A percentile compares a stretch with the other conserved stretches of the same genome.
Conservation (phyloP, 2,329 filamentous ascomycete species). For the Penicillium sp. region DNA sequence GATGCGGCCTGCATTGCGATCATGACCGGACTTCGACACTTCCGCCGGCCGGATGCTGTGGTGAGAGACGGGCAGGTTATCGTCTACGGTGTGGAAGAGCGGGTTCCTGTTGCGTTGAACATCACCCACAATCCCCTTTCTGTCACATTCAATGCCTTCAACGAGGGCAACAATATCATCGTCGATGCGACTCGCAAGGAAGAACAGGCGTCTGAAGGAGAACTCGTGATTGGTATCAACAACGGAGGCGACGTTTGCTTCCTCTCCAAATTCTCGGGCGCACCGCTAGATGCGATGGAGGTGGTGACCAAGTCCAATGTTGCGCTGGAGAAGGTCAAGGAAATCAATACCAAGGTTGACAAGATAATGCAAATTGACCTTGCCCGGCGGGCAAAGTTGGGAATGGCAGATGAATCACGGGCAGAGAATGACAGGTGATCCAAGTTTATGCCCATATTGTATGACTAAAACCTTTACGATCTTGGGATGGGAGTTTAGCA, state of each 20-base stretch:
- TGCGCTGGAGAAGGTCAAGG: slow-evolving; percentile 76
- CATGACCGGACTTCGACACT: slow-evolving; percentile 85
- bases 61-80: slow-evolving; percentile 82
- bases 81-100: slow-evolving; percentile 78
- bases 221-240: slow-evolving; percentile 78
- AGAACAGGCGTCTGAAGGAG: slow-evolving; percentile 62
- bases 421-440: slow-evolving; percentile 77
- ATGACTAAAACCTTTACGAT: slow-evolving; percentile 24
- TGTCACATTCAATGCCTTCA: slow-evolving; percentile 82
- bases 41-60: slow-evolving; percentile 82
- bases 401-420: slow-evolving; percentile 78
- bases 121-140: slow-evolving; percentile 92
- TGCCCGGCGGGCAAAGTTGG: slow-evolving; percentile 59
- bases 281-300: slow-evolving; percentile 73
- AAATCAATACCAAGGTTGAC: slow-evolving; percentile 72
- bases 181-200: slow-evolving; percentile 47
- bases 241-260: slow-evolving; percentile 87
- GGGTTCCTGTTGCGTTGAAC: slow-evolving; percentile 84
- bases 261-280: slow-evolving; percentile 84
- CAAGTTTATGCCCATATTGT: slow-evolving; percentile 13
- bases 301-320: slow-evolving; percentile 73
- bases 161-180: slow-evolving; percentile 45
- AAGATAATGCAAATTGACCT: slow-evolving; percentile 72
- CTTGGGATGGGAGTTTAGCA: slow-evolving; percentile 21
- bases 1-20: slow-evolving; percentile 84